Evolutionary conservation across 805 yeast species (phyloP), one percentile per base, ranked within the genome.

Genomic region (Suhomyces prunicola): DNA sequence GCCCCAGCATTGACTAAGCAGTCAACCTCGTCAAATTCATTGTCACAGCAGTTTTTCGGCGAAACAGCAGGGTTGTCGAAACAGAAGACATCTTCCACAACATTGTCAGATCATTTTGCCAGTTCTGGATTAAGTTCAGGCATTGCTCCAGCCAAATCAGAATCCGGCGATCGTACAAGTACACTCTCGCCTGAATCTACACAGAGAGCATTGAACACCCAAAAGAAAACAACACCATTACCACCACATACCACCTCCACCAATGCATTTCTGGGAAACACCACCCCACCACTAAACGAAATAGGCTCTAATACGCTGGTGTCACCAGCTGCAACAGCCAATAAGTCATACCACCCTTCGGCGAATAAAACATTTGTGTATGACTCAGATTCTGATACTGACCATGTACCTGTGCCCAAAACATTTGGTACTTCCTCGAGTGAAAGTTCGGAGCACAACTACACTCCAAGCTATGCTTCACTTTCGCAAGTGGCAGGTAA

Each of bases 401-500:
- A 62, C 40, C 63, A 66, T 50, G 54, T 45, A 27, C 15, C 26
- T n/a, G 44, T 31, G 45, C 54, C 31, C n/a, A 54, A 26, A 13
- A 31, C 23, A 22, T 19, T 33, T 7, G 35, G 9, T 1, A 5
- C 40, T 9, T 13, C 9, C n/a, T 12, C 29, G 9, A 39, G 24
- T 12, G 24, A 12, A 19, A 19, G 24, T 39, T n/a, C 31, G 19
- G 47, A 26, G 17, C 22, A 29, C 15, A 48, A 42, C 26, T 56
- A 57, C 26, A 62, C 66, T 24, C 57, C 65, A 22, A 77, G 80
- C 50, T 78, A 72, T 56, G 75, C 79, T 22, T 73, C 82, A 1
- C 62, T 79, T 46, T 75, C 79, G 50, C 82, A 78, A 55, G 82
- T 82, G 23, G 85, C 85, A 2, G 83, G 78, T 29, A 66, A 65